Evolutionary conservation across 2,329 filamentous ascomycete species (phyloP).

Genomic region (Domatiomyces globalis): DNA sequence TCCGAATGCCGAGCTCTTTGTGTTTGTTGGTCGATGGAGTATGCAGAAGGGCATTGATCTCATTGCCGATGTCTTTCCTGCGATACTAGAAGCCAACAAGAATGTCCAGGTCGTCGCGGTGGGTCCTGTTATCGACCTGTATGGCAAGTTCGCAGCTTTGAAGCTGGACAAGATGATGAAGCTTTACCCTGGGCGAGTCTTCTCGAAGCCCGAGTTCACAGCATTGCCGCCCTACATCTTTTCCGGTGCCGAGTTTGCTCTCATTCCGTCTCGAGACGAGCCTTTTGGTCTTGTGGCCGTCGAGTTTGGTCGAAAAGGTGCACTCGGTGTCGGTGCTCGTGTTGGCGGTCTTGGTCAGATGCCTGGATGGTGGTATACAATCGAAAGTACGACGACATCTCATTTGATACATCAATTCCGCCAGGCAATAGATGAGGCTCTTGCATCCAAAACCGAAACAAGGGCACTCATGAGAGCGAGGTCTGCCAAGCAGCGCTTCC

Average conservation of each 20-base stretch:
- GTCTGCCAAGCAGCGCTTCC: slow-evolving; percentile 52
- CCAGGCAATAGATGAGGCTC: slow-evolving; percentile 46
- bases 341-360: slow-evolving; percentile 56
- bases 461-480: slow-evolving; percentile 50
- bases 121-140: slow-evolving; percentile 53
- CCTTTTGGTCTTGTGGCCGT: slow-evolving; percentile 56
- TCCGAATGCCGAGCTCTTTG: slow-evolving; percentile 49
- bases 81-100: slow-evolving; percentile 45
- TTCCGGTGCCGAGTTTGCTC: slow-evolving; percentile 52
- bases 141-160: slow-evolving; percentile 52
- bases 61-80: slow-evolving; percentile 53
- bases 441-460: slow-evolving; percentile 42
- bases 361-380: slow-evolving; percentile 58
- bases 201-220: slow-evolving; percentile 55
- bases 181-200: slow-evolving; percentile 50
- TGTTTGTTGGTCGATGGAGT: slow-evolving; percentile 56
- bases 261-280: slow-evolving; percentile 55
- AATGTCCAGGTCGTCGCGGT: slow-evolving; percentile 49
- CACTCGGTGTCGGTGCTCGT: slow-evolving; percentile 50
- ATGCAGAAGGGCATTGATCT: slow-evolving; percentile 56
- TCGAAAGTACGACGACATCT: slow-evolving; percentile 49
- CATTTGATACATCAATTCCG: slow-evolving; percentile 54
- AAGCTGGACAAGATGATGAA: slow-evolving; percentile 52
- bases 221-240: slow-evolving; percentile 53
- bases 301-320: slow-evolving; percentile 55